Evolutionary conservation across 257 asterid species (phyloP).

Genomic region (Verbascum thapsus): DNA sequence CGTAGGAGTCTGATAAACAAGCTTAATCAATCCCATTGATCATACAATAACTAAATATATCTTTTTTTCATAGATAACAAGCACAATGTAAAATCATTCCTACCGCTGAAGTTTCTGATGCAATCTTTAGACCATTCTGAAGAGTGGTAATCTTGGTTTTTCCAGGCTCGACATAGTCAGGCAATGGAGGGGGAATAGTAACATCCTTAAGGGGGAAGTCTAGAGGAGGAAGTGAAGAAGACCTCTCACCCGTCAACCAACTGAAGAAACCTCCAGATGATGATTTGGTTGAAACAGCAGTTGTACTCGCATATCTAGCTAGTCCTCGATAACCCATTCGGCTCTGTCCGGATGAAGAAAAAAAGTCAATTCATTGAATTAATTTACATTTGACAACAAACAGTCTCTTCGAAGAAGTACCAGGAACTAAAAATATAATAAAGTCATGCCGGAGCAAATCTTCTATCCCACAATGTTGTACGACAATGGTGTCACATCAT

Average conservation of each 20-base stretch:
- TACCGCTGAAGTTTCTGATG: conserved; percentile 84
- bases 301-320: conserved; percentile 72
- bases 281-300: conserved; percentile 58
- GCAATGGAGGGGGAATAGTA: conserved; percentile 64
- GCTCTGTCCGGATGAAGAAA: conserved; percentile 45
- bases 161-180: conserved; percentile 76
- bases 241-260: conserved; percentile 67
- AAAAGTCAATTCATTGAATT: background rate
- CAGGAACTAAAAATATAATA: too few species aligned
- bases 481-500: too few species aligned
- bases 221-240: conserved; percentile 69
- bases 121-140: conserved; percentile 71
- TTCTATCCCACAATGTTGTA: too few species aligned
- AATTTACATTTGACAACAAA: conserved; percentile 8
- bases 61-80: background rate
- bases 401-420: conserved; percentile 10
- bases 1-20: conserved; percentile 64
- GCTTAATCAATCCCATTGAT: conserved; percentile 24
- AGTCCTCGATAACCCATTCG: conserved; percentile 47
- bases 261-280: conserved; percentile 74
- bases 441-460: too few species aligned
- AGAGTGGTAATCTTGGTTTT: conserved; percentile 75
- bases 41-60: conserved; percentile 1
- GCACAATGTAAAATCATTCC: conserved; percentile 9
- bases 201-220: conserved; percentile 77